phyloP scores from a whole-genome alignment of 257 asterid species.

The Rauvolfia tetraphylla region DNA sequence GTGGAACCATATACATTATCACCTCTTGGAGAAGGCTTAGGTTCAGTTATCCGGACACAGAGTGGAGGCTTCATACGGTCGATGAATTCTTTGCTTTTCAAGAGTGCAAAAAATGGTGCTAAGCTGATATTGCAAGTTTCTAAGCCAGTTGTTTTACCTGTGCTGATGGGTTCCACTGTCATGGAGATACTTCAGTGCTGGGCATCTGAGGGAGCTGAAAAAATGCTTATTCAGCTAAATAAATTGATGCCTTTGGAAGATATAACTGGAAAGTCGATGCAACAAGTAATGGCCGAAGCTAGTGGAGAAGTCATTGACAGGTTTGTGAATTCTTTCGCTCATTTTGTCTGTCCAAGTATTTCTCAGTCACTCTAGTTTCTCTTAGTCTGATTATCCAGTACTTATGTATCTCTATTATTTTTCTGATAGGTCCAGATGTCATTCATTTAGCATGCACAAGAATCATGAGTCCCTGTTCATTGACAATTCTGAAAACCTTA shows the following conservation, averaged over 20 bases:
- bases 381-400: conserved; percentile 16
- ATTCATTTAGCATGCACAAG: conserved; percentile 16
- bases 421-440: conserved; percentile 20
- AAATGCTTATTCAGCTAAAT: conserved; percentile 49
- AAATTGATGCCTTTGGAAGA: conserved; percentile 74
- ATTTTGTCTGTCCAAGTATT: not conserved
- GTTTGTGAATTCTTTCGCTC: conserved; percentile 36
- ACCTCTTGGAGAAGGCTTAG: conserved; percentile 62
- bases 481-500: conserved; percentile 19
- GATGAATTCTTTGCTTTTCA: conserved; percentile 63
- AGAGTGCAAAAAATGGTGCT: conserved; percentile 61
- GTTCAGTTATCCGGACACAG: conserved; percentile 42
- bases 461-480: conserved; percentile 10
- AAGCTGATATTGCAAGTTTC: conserved; percentile 70
- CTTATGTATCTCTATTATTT: conserved; percentile 1
- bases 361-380: conserved; percentile 5
- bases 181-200: conserved; percentile 58
- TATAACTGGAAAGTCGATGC: conserved; percentile 65
- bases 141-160: conserved; percentile 66
- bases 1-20: conserved; percentile 50
- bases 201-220: conserved; percentile 68
- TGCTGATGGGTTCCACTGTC: conserved; percentile 47
- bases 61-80: conserved; percentile 64
- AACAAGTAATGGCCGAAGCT: conserved; percentile 46
- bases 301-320: conserved; percentile 34